Evolutionary conservation across 1,284 basidiomycete genomes (phyloP), one percentile per base, ranked within the genome.

Genomic region (Takashimella koratensis): DNA sequence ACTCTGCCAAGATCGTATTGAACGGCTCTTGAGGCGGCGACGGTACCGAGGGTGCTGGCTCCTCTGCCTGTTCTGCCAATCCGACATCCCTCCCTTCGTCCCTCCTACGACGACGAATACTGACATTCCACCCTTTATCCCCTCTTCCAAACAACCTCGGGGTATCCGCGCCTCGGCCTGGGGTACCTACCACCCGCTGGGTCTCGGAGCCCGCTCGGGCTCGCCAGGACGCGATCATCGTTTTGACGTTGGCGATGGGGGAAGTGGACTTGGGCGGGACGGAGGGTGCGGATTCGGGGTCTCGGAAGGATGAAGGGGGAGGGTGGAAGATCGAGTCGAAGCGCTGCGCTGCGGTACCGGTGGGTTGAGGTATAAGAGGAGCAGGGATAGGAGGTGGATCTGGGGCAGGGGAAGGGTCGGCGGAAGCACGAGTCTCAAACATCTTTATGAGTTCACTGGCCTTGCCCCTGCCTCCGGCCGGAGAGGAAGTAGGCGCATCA

Each of bases 171-270:
- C 49, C 51, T 70, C 68, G 42, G 61, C 76, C 40, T 73, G 65
- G 43, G 71, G 74, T 2, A 78, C 85, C 2, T 81, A 84, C 26
- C 82, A 81, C 59, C 84, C 84, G 69, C 86, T 88, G 60, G 12
- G 59, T 43, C 2, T 56, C 57, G 2, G 60, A 62, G 5, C 65
- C 64, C 5, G 67, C 44, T 25, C 63, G 54, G 13, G 62, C 61
- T 24, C 66, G 52, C 88, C 88, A 91, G 3, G 85, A 80, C 0
- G 84, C 82, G 11, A 92, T 85, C 54, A 90, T 85, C 58, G 87
- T 90, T 23, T 86, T 80, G 27, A 91, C 86, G 11, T 84, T 54
- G 1, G 68, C 58, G 1, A 68, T 48, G 3, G 74, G 70, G 2
- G 73, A 68, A 26, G 64, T 55, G 1, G 65, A 51, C 45, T 61